A percentile compares a stretch with the other conserved stretches of the same genome.
phyloP scores from a whole-genome alignment of 257 asterid species.

The Vinca minor region DNA sequence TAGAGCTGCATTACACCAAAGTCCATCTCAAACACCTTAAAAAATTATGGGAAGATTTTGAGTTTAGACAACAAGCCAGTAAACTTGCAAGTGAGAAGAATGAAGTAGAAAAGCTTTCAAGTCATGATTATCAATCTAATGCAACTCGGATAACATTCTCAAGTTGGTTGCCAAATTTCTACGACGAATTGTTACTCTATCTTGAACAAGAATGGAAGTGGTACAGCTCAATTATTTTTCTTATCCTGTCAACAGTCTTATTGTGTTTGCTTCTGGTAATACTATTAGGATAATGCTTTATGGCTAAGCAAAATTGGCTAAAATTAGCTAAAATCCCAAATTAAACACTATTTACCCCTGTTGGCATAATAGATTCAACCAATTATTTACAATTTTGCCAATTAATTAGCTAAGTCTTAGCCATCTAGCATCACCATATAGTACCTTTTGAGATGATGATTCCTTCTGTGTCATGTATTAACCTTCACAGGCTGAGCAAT shows the following conservation, averaged over 20 bases:
- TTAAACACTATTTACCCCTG: no score
- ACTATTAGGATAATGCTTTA: no score
- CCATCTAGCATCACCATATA: no score
- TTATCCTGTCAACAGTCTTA: background rate
- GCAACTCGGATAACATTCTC: slow-evolving; percentile 43
- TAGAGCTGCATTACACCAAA: slow-evolving; percentile 71
- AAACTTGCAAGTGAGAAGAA: slow-evolving; percentile 59
- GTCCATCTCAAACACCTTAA: slow-evolving; percentile 75
- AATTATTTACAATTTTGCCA: no score
- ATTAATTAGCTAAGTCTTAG: no score
- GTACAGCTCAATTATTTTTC: slow-evolving; percentile 28
- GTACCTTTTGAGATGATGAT: slow-evolving; percentile 4
- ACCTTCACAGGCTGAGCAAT: background rate
- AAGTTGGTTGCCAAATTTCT: slow-evolving; percentile 83
- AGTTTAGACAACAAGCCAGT: slow-evolving; percentile 57
- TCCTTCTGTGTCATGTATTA: background rate
- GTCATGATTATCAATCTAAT: slow-evolving; percentile 41
- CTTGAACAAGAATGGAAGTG: slow-evolving; percentile 99
- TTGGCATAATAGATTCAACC: no score
- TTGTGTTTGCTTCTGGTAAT: background rate
- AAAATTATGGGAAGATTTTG: slow-evolving; percentile 90
- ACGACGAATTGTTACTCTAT: slow-evolving; percentile 86
- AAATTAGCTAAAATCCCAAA: no score
- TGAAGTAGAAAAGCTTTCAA: slow-evolving; percentile 48
- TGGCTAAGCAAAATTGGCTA: no score